phyloP scores from a whole-genome alignment of 495 filamentous ascomycete species.

The Neurospora sp. region DNA sequence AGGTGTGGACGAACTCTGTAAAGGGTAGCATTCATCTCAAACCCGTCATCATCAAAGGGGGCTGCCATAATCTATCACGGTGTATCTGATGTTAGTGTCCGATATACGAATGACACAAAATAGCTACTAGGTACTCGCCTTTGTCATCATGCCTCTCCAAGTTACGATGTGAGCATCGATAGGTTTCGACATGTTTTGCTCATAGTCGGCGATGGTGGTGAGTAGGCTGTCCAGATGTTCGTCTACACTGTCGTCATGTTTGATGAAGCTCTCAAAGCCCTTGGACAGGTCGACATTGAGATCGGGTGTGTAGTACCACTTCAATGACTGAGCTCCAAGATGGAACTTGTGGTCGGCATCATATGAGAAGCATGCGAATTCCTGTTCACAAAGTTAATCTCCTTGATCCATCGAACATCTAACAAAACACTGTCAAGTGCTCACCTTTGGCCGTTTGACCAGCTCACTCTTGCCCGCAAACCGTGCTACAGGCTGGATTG shows the following conservation, averaged over 20 bases:
- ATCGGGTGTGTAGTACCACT: slow-evolving; percentile 76
- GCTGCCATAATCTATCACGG: slow-evolving; percentile 85
- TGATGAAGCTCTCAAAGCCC: slow-evolving; percentile 75
- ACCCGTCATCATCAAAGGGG: slow-evolving; percentile 71
- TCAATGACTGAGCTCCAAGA: slow-evolving; percentile 65
- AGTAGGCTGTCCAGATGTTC: slow-evolving; percentile 84
- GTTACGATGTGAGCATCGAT: slow-evolving; percentile 76
- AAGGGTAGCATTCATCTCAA: slow-evolving; percentile 90
- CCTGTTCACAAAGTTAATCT: slow-evolving; percentile 32
- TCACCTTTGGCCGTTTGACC: slow-evolving; percentile 59
- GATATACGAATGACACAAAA: neutral
- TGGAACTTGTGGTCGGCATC: slow-evolving; percentile 69
- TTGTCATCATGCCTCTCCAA: slow-evolving; percentile 99
- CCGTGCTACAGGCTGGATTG: slow-evolving; percentile 52
- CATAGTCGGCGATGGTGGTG: slow-evolving; percentile 59
- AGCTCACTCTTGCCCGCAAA: slow-evolving; percentile 51
- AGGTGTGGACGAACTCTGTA: slow-evolving; percentile 60
- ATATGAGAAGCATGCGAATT: slow-evolving; percentile 87
- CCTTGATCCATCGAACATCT: neutral
- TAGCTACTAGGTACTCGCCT: slow-evolving; percentile 39
- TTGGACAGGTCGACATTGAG: slow-evolving; percentile 61
- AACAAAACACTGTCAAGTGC: neutral
- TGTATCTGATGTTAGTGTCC: slow-evolving; percentile 36
- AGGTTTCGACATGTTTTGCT: slow-evolving; percentile 53
- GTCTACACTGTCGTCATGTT: slow-evolving; percentile 70